phyloP scores from a whole-genome alignment of 1,139 yeast species.

The Suhomyces coccinellae region DNA sequence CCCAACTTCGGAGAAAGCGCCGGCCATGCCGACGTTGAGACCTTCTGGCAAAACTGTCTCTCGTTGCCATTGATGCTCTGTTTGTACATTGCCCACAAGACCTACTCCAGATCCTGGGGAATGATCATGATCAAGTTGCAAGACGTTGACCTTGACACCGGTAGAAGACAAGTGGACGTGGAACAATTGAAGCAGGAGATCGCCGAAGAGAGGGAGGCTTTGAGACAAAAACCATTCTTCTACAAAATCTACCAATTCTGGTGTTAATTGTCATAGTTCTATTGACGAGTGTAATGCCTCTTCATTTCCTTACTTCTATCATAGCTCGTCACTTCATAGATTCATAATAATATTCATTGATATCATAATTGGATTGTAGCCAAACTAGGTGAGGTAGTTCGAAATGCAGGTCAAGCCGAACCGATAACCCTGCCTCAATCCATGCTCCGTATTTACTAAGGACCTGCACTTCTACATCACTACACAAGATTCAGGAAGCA shows the following conservation, averaged over 20 bases:
- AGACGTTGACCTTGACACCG: constrained; percentile 53
- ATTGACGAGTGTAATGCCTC: constrained; percentile 6
- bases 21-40: constrained; percentile 25
- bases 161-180: constrained; percentile 48
- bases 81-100: constrained; percentile 30
- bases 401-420: too few species aligned
- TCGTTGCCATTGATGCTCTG: constrained; percentile 50
- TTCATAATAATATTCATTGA: constrained; percentile 3
- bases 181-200: constrained; percentile 47
- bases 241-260: constrained; percentile 38
- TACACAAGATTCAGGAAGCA: too few species aligned
- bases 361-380: too few species aligned
- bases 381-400: too few species aligned
- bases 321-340: constrained; percentile 7
- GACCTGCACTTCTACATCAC: too few species aligned
- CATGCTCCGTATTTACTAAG: too few species aligned
- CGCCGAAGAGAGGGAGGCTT: constrained; percentile 40
- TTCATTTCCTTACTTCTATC: constrained; percentile 9
- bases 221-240: constrained; percentile 30
- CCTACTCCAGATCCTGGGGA: constrained; percentile 22
- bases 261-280: constrained; percentile 26
- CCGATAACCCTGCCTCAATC: too few species aligned
- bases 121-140: constrained; percentile 36
- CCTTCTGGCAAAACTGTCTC: constrained; percentile 50
- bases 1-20: constrained; percentile 35